These are phyloP conservation scores for Arthroderma sp. DNA, from an alignment of 2,329 filamentous ascomycete species.

Conservation along the genomic window DNA sequence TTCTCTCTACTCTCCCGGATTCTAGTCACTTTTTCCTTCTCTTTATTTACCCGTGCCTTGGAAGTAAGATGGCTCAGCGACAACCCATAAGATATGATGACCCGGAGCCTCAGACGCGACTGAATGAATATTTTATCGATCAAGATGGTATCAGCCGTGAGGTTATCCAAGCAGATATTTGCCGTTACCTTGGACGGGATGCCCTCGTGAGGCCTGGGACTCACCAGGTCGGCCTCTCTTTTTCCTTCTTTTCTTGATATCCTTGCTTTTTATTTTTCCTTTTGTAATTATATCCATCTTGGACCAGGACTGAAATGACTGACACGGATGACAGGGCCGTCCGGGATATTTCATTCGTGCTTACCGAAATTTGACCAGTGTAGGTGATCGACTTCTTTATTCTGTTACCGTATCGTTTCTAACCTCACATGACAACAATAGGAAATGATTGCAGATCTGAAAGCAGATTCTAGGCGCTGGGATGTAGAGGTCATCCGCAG, in stretches of 20 bases:
- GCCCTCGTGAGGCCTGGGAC: conserved; percentile 63
- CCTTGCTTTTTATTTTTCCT: conserved; percentile 15
- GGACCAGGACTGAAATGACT: conserved; percentile 15
- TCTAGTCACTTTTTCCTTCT: background rate
- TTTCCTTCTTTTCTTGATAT: conserved; percentile 15
- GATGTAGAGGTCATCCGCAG: conserved; percentile 33
- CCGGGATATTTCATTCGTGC: conserved; percentile 67
- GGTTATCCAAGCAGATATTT: conserved; percentile 74
- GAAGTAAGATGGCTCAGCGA: conserved; percentile 29
- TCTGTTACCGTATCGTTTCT: background rate
- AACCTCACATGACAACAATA: conserved; percentile 17
- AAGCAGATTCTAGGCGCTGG: conserved; percentile 43
- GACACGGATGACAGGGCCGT: conserved; percentile 44
- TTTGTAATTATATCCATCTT: conserved; percentile 10
- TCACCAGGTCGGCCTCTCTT: conserved; percentile 49
- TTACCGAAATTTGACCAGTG: conserved; percentile 66
- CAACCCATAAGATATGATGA: conserved; percentile 20
- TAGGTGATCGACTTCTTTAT: conserved; percentile 35
- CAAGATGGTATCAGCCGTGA: conserved; percentile 71
- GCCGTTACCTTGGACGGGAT: conserved; percentile 72
- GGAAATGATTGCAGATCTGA: conserved; percentile 46
- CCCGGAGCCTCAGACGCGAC: conserved; percentile 18
- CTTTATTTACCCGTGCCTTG: conserved; percentile 9
- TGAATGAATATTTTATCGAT: conserved; percentile 71
- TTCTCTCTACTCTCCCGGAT: background rate